These are phyloP conservation scores for Termitomyces sp. DNA, from an alignment of 768 basidiomycete species.

Conservation along the genomic window DNA sequence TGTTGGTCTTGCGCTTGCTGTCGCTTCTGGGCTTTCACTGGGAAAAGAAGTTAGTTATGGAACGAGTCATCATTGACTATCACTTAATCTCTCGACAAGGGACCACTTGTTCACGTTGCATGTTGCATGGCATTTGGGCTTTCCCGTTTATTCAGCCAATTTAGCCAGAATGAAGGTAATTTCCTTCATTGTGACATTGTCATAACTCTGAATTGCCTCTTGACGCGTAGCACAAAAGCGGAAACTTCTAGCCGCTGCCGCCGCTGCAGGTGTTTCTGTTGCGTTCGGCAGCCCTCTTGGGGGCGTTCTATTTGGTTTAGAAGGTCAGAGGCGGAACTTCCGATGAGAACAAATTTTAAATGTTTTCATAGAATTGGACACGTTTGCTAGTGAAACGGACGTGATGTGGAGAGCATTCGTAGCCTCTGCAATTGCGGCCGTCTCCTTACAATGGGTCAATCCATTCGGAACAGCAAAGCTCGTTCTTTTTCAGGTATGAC, in stretches of 20 bases:
- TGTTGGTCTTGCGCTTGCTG: slow-evolving; percentile 76
- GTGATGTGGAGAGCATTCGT: slow-evolving; percentile 89
- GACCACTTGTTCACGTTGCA: slow-evolving; percentile 82
- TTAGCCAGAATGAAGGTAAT: slow-evolving; percentile 74
- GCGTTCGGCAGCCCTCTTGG: slow-evolving; percentile 88
- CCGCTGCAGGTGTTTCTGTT: slow-evolving; percentile 83
- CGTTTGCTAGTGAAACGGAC: slow-evolving; percentile 68
- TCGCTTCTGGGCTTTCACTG: slow-evolving; percentile 81
- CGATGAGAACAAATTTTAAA: neutral
- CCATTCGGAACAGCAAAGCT: slow-evolving; percentile 85
- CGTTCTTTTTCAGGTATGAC: slow-evolving; percentile 67
- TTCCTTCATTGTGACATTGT: neutral
- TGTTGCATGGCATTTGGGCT: slow-evolving; percentile 78
- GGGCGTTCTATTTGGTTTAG: slow-evolving; percentile 82
- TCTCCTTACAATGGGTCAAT: slow-evolving; percentile 80
- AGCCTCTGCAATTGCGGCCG: slow-evolving; percentile 82
- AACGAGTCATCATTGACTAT: slow-evolving; percentile 7
- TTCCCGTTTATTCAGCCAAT: slow-evolving; percentile 64
- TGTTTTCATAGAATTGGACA: slow-evolving; percentile 49
- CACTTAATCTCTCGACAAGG: slow-evolving; percentile 34
- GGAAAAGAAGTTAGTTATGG: slow-evolving; percentile 71
- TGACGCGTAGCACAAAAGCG: slow-evolving; percentile 63
- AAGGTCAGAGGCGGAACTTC: slow-evolving; percentile 37
- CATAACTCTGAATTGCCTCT: neutral
- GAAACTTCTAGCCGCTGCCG: slow-evolving; percentile 77